Evolutionary conservation across 1,284 basidiomycete species (phyloP).

Genomic region (Cryptococcus amylolentus): DNA sequence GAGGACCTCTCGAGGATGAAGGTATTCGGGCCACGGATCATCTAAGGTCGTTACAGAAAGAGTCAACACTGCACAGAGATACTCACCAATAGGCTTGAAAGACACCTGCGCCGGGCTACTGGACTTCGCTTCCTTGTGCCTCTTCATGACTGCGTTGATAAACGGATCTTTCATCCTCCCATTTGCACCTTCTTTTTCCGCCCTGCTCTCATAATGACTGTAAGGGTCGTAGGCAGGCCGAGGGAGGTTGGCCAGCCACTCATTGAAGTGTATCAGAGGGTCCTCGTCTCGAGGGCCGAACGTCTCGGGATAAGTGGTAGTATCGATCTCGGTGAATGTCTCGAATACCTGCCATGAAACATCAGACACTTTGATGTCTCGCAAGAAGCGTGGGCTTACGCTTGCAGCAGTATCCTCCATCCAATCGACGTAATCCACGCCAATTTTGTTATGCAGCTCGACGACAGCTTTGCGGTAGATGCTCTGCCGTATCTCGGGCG

Average conservation of each 20-base stretch:
- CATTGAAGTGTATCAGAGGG: not conserved
- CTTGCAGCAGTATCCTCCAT: slow-evolving; percentile 3
- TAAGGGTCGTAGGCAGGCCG: not conserved
- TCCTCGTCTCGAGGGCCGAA: slow-evolving; percentile 2
- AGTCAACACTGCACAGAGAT: not conserved
- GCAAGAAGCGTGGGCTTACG: not conserved
- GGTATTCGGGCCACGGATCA: not conserved
- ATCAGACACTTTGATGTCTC: not conserved
- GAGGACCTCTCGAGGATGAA: not conserved
- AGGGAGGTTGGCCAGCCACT: not conserved
- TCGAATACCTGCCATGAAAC: not conserved
- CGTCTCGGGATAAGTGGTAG: not conserved
- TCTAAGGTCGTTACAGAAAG: not conserved
- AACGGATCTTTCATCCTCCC: not conserved
- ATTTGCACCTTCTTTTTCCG: not conserved
- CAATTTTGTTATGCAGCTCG: not conserved
- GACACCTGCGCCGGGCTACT: not conserved
- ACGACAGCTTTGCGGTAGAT: slow-evolving; percentile 1
- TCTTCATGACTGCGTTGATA: not conserved
- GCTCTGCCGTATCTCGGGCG: slow-evolving; percentile 1
- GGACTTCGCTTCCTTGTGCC: slow-evolving; percentile 2
- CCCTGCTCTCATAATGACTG: not conserved
- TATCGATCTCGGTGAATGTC: not conserved
- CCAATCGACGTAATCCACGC: slow-evolving; percentile 2
- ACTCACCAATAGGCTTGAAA: not conserved